Conservation (phyloP, 1,284 basidiomycete genomes). For the Boletus sp. region DNA sequence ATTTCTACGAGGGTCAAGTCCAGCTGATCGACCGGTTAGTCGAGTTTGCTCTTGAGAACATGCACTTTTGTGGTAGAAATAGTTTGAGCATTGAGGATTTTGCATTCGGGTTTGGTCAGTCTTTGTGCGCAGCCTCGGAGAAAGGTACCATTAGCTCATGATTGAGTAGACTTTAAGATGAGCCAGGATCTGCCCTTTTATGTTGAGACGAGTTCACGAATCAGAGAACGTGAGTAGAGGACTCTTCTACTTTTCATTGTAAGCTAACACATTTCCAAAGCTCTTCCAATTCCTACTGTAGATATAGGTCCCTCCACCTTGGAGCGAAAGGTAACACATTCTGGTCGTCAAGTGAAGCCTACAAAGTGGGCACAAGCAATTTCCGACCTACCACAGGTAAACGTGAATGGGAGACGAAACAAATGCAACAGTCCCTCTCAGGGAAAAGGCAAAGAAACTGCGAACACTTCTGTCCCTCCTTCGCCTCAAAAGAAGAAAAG, state of each 20-base stretch:
- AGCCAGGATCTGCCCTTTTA: conserved; percentile 39
- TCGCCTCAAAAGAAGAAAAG: conserved; percentile 4
- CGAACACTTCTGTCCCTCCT: background rate
- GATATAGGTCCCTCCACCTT: conserved; percentile 2
- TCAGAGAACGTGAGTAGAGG: conserved; percentile 32
- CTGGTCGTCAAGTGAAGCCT: conserved; percentile 31
- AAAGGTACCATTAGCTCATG: background rate
- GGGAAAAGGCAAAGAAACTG: background rate
- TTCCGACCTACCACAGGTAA: background rate
- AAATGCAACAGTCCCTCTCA: conserved; percentile 2
- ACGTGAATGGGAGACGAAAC: conserved; percentile 1
- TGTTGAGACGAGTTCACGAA: conserved; percentile 29
- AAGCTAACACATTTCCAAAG: conserved; percentile 21
- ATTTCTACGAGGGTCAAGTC: conserved; percentile 37
- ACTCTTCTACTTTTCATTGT: background rate
- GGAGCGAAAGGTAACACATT: conserved; percentile 25
- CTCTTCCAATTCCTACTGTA: conserved; percentile 17
- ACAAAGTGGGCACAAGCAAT: conserved; percentile 24
- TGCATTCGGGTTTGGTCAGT: conserved; percentile 36
- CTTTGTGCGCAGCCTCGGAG: background rate
- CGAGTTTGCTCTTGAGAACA: conserved; percentile 31
- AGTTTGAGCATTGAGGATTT: conserved; percentile 30
- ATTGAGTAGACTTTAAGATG: conserved; percentile 33
- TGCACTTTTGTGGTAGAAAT: conserved; percentile 25
- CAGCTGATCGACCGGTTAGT: conserved; percentile 36